Percentiles rank a stretch among this genome's conserved stretches.
Evolutionary conservation across 2,329 filamentous ascomycete genomes (phyloP).

Genomic region (Fusarium sacchari): DNA sequence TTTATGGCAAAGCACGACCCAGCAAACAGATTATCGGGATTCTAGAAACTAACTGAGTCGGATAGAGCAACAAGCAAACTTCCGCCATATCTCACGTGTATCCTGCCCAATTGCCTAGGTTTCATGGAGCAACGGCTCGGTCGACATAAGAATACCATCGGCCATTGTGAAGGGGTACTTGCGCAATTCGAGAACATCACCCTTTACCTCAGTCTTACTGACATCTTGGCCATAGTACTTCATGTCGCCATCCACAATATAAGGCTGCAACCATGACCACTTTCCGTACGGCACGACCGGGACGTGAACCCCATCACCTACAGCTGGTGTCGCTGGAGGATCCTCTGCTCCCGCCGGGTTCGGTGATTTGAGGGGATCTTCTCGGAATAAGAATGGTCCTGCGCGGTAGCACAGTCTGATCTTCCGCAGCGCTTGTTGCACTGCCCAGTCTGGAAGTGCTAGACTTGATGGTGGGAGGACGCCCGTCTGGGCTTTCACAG

Average conservation of each 20-base stretch:
- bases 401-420: background rate
- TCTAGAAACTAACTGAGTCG: too few species aligned
- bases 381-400: background rate
- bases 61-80: background rate
- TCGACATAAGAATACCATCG: background rate
- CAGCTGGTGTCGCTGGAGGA: background rate
- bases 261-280: background rate
- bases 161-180: background rate
- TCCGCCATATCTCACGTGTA: background rate
- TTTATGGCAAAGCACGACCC: too few species aligned
- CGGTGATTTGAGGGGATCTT: background rate
- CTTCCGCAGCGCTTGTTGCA: background rate
- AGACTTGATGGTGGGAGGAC: background rate
- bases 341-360: rapidly evolving
- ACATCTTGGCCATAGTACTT: background rate
- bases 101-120: background rate
- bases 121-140: background rate
- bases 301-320: background rate
- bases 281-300: background rate
- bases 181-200: background rate
- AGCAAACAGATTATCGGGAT: too few species aligned
- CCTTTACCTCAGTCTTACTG: background rate
- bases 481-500: background rate
- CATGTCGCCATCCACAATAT: background rate
- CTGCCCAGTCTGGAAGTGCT: background rate